Evolutionary conservation across 2,329 filamentous ascomycete species (phyloP), one percentile per base, ranked within the genome.

Genomic region (Arthrobotrys conoides): DNA sequence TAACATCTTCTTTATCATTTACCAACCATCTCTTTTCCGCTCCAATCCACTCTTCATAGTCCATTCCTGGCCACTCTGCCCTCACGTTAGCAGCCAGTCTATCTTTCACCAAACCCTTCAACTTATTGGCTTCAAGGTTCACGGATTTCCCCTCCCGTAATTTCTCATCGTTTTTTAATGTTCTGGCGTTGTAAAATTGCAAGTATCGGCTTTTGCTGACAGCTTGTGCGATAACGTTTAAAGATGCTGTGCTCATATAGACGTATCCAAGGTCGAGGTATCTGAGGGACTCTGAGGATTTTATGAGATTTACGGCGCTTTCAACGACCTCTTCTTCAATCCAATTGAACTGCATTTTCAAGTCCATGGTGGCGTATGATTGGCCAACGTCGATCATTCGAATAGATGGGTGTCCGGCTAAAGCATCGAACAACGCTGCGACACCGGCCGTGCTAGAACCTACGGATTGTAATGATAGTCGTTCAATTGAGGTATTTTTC

Each of bases 321-420:
- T 82, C 76, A 2, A 85, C 82, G 18, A 83, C 82, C 4, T 49
- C 82, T 72, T 86, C 85, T 30, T 85, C 84, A 49, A 88, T 83
- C 82, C 84, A 87, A 76, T 88, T 88, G 83, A 86, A 87, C 30
- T 85, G 85, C 81, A 85, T 84, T 33, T 83, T 83, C 0, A 87
- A 84, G 73, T 87, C 86, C 33, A 84, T 80, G 10, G 86, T 88
- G n/a, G 85, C 84, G 80, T 85, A 87, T 20, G 84, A 84, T 80
- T 87, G 87, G 16, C 86, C 85, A 3, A 88, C 75, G 77, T 87
- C 86, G 10, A 88, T 80, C 20, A 82, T 82, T 12, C 82, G 83
- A 20, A 87, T 82, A 10, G 68, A 22, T 16, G 36, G 81, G 79
- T 8, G 84, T 81, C 80, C 86, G 84, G 18, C 81, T 79, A 18